These are phyloP conservation scores for Effrenium voratum DNA, from an alignment of 73 alveolate species.

Conservation along the genomic window DNA sequence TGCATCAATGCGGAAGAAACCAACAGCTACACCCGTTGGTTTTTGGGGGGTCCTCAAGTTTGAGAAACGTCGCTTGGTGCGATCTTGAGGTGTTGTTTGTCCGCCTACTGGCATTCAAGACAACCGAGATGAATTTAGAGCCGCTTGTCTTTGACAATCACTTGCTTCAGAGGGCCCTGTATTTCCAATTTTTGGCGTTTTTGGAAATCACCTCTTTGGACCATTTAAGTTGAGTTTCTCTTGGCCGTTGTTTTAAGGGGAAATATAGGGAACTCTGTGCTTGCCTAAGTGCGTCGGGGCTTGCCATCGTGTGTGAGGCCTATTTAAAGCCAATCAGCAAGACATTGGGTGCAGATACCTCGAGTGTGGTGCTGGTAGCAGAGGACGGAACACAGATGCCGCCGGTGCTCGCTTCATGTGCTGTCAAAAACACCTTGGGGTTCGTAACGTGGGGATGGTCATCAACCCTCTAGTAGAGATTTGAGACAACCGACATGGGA, in stretches of 20 bases:
- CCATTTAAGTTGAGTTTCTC: background rate
- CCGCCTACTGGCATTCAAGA: constrained; percentile 41
- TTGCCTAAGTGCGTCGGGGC: background rate
- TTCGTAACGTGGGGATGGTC: too few species aligned
- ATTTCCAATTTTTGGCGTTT: background rate
- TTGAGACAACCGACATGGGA: too few species aligned
- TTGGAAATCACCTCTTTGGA: background rate
- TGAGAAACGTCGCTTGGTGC: too few species aligned
- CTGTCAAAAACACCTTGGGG: too few species aligned
- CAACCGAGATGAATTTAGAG: constrained; percentile 41
- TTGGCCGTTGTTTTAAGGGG: background rate
- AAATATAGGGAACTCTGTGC: background rate
- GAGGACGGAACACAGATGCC: background rate
- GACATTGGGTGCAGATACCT: background rate
- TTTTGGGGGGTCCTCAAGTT: too few species aligned
- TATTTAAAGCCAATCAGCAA: constrained; percentile 28
- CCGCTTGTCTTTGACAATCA: background rate
- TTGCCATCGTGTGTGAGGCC: background rate
- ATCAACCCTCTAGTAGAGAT: too few species aligned
- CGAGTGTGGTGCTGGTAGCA: constrained; percentile 35
- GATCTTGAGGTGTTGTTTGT: constrained; percentile 17
- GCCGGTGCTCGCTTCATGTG: background rate
- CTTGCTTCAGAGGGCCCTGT: background rate
- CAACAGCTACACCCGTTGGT: too few species aligned
- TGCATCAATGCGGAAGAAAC: too few species aligned